A percentile compares a stretch with the other conserved stretches of the same genome.
phyloP scores from a whole-genome alignment of 352 stramenopile species.

The Phytophthora citricola region DNA sequence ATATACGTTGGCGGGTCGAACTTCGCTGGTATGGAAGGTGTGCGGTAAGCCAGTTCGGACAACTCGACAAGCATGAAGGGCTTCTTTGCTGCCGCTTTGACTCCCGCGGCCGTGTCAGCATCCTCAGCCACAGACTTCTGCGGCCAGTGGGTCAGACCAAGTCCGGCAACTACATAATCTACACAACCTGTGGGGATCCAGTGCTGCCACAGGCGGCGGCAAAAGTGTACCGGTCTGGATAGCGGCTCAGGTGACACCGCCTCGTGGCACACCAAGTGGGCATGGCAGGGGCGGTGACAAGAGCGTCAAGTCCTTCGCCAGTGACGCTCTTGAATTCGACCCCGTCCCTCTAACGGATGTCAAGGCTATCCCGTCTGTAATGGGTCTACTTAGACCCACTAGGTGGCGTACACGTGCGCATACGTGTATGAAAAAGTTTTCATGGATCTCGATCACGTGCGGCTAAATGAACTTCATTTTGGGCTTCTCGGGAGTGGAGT shows the following conservation, averaged over 20 bases:
- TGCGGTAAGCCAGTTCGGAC: constrained; percentile 6
- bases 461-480: neutral
- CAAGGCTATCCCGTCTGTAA: constrained; percentile 52
- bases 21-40: no score
- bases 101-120: constrained; percentile 19
- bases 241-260: constrained; percentile 37
- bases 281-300: constrained; percentile 39
- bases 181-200: constrained; percentile 53
- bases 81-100: constrained; percentile 31
- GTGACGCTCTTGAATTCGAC: constrained; percentile 48
- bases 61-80: constrained; percentile 38
- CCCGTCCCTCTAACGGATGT: constrained; percentile 40
- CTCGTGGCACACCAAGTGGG: constrained; percentile 50
- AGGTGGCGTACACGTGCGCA: no score
- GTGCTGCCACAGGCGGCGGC: constrained; percentile 24
- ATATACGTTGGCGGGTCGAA: no score
- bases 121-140: constrained; percentile 32
- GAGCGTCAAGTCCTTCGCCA: constrained; percentile 54
- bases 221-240: constrained; percentile 52
- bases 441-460: neutral
- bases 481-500: neutral
- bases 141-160: constrained; percentile 44
- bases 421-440: no score
- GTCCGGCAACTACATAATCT: constrained; percentile 51
- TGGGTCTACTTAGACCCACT: no score